Conservation (phyloP, 2,329 filamentous ascomycete genomes). For the Allantophomopsis lycopodina region DNA sequence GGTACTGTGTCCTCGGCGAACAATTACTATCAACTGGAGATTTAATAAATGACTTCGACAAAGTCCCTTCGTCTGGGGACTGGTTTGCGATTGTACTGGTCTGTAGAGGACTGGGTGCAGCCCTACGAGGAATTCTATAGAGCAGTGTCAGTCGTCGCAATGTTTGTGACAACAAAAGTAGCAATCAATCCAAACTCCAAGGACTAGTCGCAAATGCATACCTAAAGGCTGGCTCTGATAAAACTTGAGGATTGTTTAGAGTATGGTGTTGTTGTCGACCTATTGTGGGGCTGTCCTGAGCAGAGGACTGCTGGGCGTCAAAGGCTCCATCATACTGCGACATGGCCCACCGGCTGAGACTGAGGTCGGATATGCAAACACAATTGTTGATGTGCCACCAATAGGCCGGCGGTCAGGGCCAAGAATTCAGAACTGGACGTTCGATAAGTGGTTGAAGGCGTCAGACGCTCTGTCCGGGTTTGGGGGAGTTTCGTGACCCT, state of each 20-base stretch:
- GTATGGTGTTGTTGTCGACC: slow-evolving; percentile 3
- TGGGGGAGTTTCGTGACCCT: background rate
- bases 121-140: slow-evolving; percentile 16
- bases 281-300: slow-evolving; percentile 4
- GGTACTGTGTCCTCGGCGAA: slow-evolving; percentile 7
- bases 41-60: no score
- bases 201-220: background rate
- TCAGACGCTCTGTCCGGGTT: background rate
- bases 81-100: slow-evolving; percentile 13
- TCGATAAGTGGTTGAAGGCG: background rate
- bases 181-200: no score
- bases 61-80: no score
- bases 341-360: slow-evolving; percentile 15
- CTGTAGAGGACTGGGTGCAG: slow-evolving; percentile 19
- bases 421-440: background rate
- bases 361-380: slow-evolving; percentile 9
- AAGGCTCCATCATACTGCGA: slow-evolving; percentile 16
- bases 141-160: no score
- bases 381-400: background rate
- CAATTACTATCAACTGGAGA: slow-evolving; percentile 5
- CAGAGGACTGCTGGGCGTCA: slow-evolving; percentile 2
- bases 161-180: no score
- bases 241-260: slow-evolving; percentile 7
- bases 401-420: background rate
- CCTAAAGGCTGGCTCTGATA: slow-evolving; percentile 4